Conservation (phyloP, 768 basidiomycete genomes). For the Auriscalpium microsporum region DNA sequence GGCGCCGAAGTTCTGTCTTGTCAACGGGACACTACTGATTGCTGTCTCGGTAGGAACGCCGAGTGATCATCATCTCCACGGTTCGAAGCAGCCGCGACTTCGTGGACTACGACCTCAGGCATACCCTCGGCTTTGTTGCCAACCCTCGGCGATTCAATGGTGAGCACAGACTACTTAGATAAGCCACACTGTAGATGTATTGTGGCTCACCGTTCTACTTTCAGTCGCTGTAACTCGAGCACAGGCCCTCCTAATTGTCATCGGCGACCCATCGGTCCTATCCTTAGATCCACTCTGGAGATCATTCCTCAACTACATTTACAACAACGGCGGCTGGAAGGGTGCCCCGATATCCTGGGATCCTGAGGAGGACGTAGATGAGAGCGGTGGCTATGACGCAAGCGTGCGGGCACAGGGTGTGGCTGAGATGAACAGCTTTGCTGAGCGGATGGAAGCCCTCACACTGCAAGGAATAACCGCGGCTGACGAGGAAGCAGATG, state of each 20-base stretch:
- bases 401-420: slow-evolving; percentile 24
- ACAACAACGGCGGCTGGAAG: slow-evolving; percentile 45
- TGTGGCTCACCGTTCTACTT: background rate
- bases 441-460: slow-evolving; percentile 27
- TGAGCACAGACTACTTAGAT: no score
- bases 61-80: slow-evolving; percentile 32
- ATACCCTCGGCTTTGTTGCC: slow-evolving; percentile 22
- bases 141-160: slow-evolving; percentile 6
- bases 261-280: slow-evolving; percentile 49
- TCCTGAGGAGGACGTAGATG: slow-evolving; percentile 29
- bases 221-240: slow-evolving; percentile 53
- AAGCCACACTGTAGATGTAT: no score
- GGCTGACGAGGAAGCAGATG: background rate
- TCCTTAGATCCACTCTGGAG: slow-evolving; percentile 56
- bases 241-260: slow-evolving; percentile 45
- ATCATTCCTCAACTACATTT: slow-evolving; percentile 46
- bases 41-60: slow-evolving; percentile 25
- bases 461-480: slow-evolving; percentile 14
- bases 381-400: slow-evolving; percentile 33
- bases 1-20: background rate
- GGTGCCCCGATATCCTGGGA: slow-evolving; percentile 45
- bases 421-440: slow-evolving; percentile 36
- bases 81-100: slow-evolving; percentile 27
- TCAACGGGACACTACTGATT: background rate
- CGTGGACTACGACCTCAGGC: slow-evolving; percentile 19